Conservation (phyloP, 257 asterid genomes). For the Forsythia suspensa region DNA sequence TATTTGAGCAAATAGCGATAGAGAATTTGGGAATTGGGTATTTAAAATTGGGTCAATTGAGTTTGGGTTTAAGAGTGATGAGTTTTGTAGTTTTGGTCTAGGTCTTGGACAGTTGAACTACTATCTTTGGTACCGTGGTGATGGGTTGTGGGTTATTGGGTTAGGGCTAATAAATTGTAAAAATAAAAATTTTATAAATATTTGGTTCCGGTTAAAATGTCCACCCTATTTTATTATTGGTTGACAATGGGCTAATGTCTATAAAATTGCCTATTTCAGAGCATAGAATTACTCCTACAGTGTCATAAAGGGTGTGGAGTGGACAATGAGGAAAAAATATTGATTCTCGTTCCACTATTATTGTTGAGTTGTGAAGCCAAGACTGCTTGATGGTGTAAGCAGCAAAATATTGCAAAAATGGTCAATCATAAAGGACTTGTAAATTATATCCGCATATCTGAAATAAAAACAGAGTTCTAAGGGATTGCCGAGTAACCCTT, state of each 20-base stretch:
- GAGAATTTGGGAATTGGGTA: too few species aligned
- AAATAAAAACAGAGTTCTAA: background rate
- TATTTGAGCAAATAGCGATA: too few species aligned
- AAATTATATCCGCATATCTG: background rate
- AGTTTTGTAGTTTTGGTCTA: too few species aligned
- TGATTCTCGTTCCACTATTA: background rate
- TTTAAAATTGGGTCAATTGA: too few species aligned
- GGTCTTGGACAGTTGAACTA: too few species aligned
- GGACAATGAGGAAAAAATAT: background rate
- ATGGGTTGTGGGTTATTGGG: too few species aligned
- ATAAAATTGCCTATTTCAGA: background rate
- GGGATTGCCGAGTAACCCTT: background rate
- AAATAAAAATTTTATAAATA: too few species aligned
- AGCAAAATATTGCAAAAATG: background rate
- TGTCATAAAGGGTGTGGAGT: background rate
- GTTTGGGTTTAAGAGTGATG: too few species aligned
- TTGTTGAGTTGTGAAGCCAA: background rate
- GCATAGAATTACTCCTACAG: background rate
- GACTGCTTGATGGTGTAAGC: conserved; percentile 5
- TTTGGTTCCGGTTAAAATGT: too few species aligned
- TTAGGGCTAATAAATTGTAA: too few species aligned
- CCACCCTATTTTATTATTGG: background rate
- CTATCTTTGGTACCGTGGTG: too few species aligned
- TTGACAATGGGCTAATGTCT: background rate
- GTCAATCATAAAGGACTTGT: background rate